These are phyloP conservation scores for Apocynum venetum DNA, from an alignment of 257 asterid species.

Conservation along the genomic window DNA sequence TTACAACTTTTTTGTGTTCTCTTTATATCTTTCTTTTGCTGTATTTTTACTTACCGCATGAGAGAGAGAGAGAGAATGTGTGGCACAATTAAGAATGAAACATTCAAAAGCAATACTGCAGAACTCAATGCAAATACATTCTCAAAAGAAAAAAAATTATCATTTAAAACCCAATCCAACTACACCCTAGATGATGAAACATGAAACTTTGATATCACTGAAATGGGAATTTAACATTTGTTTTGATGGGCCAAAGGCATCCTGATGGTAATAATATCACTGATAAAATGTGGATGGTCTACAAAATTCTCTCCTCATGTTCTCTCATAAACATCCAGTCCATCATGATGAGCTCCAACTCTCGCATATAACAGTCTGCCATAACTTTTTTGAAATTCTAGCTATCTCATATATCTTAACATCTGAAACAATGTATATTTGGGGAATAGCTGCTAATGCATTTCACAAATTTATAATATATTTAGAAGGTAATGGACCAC, in stretches of 20 bases:
- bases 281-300: background rate
- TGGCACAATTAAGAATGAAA: background rate
- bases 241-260: background rate
- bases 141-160: too few relatives aligned
- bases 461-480: conserved; percentile 15
- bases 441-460: background rate
- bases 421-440: background rate
- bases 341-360: background rate
- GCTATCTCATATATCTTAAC: background rate
- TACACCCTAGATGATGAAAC: too few relatives aligned
- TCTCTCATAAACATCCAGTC: background rate
- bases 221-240: background rate
- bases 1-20: background rate
- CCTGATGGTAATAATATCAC: background rate
- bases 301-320: background rate
- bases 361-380: too few relatives aligned
- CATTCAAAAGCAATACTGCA: too few relatives aligned
- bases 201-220: background rate
- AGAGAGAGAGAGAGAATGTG: conserved; percentile 3
- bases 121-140: too few relatives aligned
- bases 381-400: background rate
- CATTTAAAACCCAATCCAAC: too few relatives aligned
- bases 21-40: too few relatives aligned
- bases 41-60: background rate
- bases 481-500: conserved; percentile 71